Base-by-base conservation (phyloP, 176 grass and related monocot genomes). In the Oryza coarctata region DNA sequence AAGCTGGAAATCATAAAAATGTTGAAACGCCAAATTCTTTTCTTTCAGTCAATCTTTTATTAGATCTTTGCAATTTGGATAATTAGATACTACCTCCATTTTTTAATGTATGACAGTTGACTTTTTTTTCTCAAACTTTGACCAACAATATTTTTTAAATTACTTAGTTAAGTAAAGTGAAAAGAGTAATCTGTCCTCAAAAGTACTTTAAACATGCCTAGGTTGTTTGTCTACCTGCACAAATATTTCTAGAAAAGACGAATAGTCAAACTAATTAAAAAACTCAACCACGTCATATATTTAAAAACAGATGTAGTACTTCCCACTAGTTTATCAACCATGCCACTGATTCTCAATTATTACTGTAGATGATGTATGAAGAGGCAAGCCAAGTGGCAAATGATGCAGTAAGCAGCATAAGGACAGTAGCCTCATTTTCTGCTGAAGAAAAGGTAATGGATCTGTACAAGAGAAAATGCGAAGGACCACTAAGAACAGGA, bases 391-490 rank as follows among this genome's bases (percentile, higher is more conserved):
- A 97, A 75, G 85, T 97, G 73, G 94, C 91, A 65, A 97, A 86
- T 79, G 89, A 91, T 62, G 94, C 94, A 68, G 94, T 97, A 6
- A 90, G 89, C 72, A 94, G 86, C 68, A 92, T 97, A 83, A 91
- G 94, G 74, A 97, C 94, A 28, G 94, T 97, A 52, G 85, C 89
- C n/a, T 97, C 94, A 52, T 97, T 97, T 77, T 97, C 89, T 47
- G 91, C 91, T 70, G 91, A 94, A 86, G 87, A 94, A 58, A 94
- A 91, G 71, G 85, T 97, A 40, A 89, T 92, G 80, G 79, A 88
- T 64, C 82, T 91, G 17, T 97, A 97, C 89, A 84, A 90, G 35
- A 83, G 83, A 29, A 94, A 97, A 81, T 97, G 94, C 3, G 87
- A 97, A 80, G 89, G 82, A 1, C 89, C 94, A 4, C 75, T 94